phyloP scores from a whole-genome alignment of 306 rosid species.

The Cucurbita moschata region DNA sequence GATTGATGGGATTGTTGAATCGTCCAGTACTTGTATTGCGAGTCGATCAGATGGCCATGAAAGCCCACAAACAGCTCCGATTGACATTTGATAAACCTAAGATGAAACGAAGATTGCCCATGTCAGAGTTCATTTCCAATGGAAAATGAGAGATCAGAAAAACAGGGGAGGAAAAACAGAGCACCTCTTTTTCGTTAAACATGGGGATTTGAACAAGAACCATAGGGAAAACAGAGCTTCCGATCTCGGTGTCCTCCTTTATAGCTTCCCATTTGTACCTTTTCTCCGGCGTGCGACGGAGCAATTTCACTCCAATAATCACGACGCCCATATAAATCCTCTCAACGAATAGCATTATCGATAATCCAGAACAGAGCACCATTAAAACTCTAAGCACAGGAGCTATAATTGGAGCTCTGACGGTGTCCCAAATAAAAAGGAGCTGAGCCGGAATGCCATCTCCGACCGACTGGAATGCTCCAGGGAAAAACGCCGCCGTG shows the following conservation, averaged over 20 bases:
- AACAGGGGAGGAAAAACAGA: neutral
- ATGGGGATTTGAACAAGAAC: slow-evolving; percentile 80
- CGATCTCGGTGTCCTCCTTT: slow-evolving; percentile 63
- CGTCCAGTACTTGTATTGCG: slow-evolving; percentile 74
- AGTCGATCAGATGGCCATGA: slow-evolving; percentile 85
- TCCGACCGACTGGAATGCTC: slow-evolving; percentile 32
- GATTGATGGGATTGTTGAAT: slow-evolving; percentile 63
- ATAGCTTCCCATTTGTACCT: slow-evolving; percentile 67
- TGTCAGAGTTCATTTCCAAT: neutral
- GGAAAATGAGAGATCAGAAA: neutral
- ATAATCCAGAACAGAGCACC: slow-evolving; percentile 45
- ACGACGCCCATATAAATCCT: slow-evolving; percentile 62
- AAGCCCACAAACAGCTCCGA: slow-evolving; percentile 78
- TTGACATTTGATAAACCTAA: slow-evolving; percentile 75
- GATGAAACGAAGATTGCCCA: neutral
- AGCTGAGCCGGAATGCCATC: slow-evolving; percentile 36
- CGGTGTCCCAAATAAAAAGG: slow-evolving; percentile 34
- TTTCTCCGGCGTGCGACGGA: slow-evolving; percentile 55
- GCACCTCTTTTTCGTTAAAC: slow-evolving; percentile 90
- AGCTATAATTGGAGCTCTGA: slow-evolving; percentile 53
- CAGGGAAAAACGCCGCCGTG: slow-evolving; percentile 26
- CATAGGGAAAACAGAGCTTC: slow-evolving; percentile 55
- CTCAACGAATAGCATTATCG: slow-evolving; percentile 56
- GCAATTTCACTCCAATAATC: slow-evolving; percentile 35
- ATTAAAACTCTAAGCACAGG: slow-evolving; percentile 44